Evolutionary conservation across 2,329 filamentous ascomycete genomes (phyloP), one percentile per base, ranked within the genome.

Genomic region (Colletotrichum lindemuthianum): DNA sequence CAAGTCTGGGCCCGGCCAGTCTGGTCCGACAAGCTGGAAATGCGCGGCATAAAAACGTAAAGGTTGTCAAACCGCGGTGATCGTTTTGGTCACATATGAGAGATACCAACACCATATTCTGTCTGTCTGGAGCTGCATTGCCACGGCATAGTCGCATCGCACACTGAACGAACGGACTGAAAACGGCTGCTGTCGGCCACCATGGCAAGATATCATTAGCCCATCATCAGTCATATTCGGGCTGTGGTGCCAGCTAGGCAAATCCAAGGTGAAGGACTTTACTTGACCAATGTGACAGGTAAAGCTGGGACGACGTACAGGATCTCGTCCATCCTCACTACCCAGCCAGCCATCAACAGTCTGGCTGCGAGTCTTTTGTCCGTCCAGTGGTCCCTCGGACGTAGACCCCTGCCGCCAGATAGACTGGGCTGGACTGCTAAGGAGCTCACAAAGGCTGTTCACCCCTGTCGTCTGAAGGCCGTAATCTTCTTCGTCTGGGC

Each of bases 161-260:
- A 24, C 24, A 24, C 24, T 24, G 24, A 24, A 24, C 24, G 4
- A 24, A 24, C 24, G 24, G n/a, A n/a, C n/a, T n/a, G n/a, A n/a
- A 32, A 34, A 15, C 39, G 57, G 57, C 57, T 64, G 32, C 8
- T 50, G 37, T 54, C 60, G 57, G 61, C 39, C 50, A 24, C 39
- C 2, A 47, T 10, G 10, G 40, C 11, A 33, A 54, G 33, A 50
- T 51, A 3, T 55, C 34, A 60, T 65, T 60, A 55, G 61, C 41
- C 50, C 61, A 60, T 65, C 61, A 60, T 65, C 61, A 65, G 11
- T 65, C 61, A 65, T 7, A 56, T 60, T 56, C 39, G 32, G 8
- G 24, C 24, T 13, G 24, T 24, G 24, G 24, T 24, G 24, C 24
- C 24, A 24, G 24, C 24, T 24, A 4, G 24, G 24, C 24, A 24